Evolutionary conservation across 345 rosid genomes (phyloP).

Genomic region (Garcia nutans): DNA sequence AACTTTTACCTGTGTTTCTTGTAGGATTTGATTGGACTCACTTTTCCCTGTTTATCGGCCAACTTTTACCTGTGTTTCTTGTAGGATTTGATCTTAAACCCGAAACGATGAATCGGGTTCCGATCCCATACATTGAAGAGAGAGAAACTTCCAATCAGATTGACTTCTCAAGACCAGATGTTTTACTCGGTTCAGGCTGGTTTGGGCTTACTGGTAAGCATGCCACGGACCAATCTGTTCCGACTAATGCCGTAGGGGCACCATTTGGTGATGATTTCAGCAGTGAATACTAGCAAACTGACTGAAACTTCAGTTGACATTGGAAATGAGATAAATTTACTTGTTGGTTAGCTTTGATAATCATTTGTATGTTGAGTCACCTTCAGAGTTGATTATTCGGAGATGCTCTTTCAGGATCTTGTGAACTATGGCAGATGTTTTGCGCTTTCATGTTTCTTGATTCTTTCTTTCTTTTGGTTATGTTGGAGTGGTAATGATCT

Average conservation of each 20-base stretch:
- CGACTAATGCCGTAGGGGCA: slow-evolving; percentile 55
- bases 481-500: background rate
- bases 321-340: slow-evolving; percentile 2
- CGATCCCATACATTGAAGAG: slow-evolving; percentile 34
- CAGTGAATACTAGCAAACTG: slow-evolving; percentile 49
- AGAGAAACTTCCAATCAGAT: slow-evolving; percentile 28
- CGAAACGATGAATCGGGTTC: slow-evolving; percentile 37
- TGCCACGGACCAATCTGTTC: slow-evolving; percentile 44
- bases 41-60: background rate
- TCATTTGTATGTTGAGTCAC: background rate
- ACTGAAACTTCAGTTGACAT: slow-evolving; percentile 23
- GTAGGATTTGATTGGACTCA: slow-evolving; percentile 32
- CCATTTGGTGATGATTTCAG: slow-evolving; percentile 69
- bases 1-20: background rate
- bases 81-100: slow-evolving; percentile 44
- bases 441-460: background rate
- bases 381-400: background rate
- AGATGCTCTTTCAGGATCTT: background rate
- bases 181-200: slow-evolving; percentile 74
- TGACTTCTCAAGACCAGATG: slow-evolving; percentile 52
- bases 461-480: background rate
- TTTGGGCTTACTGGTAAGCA: slow-evolving; percentile 50
- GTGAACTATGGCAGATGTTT: background rate
- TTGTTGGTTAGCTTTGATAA: background rate
- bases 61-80: background rate